Base-by-base conservation (phyloP, 2,329 filamentous ascomycete species). In the Dothiorella sarmentorum region DNA sequence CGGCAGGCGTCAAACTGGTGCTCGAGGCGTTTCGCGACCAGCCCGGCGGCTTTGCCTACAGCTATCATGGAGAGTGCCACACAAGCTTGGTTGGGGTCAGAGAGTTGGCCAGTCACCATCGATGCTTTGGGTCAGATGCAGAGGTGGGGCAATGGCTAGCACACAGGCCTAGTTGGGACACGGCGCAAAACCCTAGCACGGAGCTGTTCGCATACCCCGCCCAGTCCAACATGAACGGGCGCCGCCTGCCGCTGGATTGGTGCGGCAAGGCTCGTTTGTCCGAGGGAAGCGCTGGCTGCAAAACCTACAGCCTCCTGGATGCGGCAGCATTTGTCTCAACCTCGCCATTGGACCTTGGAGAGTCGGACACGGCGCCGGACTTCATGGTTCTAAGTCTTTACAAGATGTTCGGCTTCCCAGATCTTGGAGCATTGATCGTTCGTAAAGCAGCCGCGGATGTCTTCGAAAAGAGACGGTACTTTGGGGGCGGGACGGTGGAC, bases 391-490 rank as follows among this genome's bases (percentile, higher is more conserved):
- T 97, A 40, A 97, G 92, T 71, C 85, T 97, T 63, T 95, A 97
- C 76, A 99, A 97, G 72, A 92, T 97, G n/a, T 97, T 97, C 71
- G 93, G 94, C 1, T 97, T 97, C 63, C 93, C 93, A 0, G 90
- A 97, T 69, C 78, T 97, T 2, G 93, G 93, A 1, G 91, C 87
- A 1, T 75, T 99, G 60, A 85, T 97, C 27, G 85, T 97, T 11
- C 85, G 88, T 40, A 91, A 90, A 65, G 80, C 83, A 29, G 83
- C 89, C 11, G 84, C 83, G 6, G 71, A 80, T 37, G 69, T 87
- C 3, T 85, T 96, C 45, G 76, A 82, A 29, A 77, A 79, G 40
- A 84, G 91, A 61, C 85, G 78, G 62, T 99, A 95, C 67, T 99
- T 99, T 73, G 93, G 93, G 5, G 94, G 93, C 6, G 94, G 94